Base-by-base conservation (phyloP, 257 asterid genomes). In the Nyctanthes arbortristis region DNA sequence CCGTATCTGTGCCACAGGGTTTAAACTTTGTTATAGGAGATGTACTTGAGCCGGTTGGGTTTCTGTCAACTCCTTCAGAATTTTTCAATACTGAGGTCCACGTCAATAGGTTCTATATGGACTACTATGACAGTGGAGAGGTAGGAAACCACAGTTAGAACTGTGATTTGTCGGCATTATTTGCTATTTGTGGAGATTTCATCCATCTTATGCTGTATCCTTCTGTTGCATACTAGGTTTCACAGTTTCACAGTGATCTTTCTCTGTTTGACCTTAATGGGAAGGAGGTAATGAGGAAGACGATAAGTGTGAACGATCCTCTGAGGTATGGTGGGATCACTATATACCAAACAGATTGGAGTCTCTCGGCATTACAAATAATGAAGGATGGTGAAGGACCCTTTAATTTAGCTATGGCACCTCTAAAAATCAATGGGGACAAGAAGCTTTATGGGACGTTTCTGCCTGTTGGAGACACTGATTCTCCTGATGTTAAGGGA, bases 391-490 rank as follows among this genome's bases (percentile, higher is more conserved):
- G 63, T 25, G 93, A 86, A 84, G 99, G 97, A 1, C 97, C 97
- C 4, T 94, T 85, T 64, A 91, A 91, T 82, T 85, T 94, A 88
- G 99, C 99, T 25, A 56, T 94, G 95, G 99, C 97, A 10, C 97
- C 94, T 37, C 81, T 91, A 20, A 70, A 89, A 80, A 76, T 81
- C 79, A 89, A 82, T 28, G 94, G 96, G 37, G 97, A 93, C 82
- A 93, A 91, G 84, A 93, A 75, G 90, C 95, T 93, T 31, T 91
- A 79, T n/a, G 96, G 96, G 65, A 84, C 96, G 3, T 85, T 89
- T 80, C 77, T 91, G 61, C 97, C 99, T 8, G 57, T 90, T 27
- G 87, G 75, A 60, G 82, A 90, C 76, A 54, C 77, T 1, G 85
- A 84, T 71, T 91, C 95, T 40, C 61, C 82, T 70, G 67, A 78